phyloP scores from a whole-genome alignment of 345 rosid genomes.

The Laguncularia racemosa region DNA sequence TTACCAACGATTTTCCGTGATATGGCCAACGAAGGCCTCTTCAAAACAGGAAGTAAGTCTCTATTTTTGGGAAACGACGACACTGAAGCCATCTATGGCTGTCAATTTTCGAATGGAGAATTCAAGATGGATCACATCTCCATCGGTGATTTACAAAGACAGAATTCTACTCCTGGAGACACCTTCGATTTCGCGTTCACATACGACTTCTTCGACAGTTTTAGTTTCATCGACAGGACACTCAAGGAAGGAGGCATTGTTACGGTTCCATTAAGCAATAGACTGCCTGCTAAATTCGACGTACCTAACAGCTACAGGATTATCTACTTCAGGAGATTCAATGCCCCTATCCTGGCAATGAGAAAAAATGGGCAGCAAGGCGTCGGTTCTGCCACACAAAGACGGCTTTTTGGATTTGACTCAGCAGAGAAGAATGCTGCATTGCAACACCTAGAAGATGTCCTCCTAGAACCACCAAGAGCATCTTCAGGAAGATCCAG shows the following conservation, averaged over 20 bases:
- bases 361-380: constrained; percentile 28
- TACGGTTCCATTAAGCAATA: constrained; percentile 24
- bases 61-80: constrained; percentile 29
- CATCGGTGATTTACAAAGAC: constrained; percentile 28
- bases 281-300: constrained; percentile 20
- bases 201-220: constrained; percentile 16
- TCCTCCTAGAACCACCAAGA: constrained; percentile 74
- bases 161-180: constrained; percentile 24
- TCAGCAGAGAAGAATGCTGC: constrained; percentile 44
- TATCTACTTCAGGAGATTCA: constrained; percentile 37
- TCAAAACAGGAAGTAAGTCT: constrained; percentile 31
- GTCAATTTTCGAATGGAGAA: constrained; percentile 18
- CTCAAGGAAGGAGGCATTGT: constrained; percentile 58
- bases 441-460: constrained; percentile 58
- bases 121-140: constrained; percentile 30
- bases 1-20: constrained; percentile 40
- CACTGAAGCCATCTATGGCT: constrained; percentile 16
- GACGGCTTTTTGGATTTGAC: constrained; percentile 28
- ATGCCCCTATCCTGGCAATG: constrained; percentile 35
- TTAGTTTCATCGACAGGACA: constrained; percentile 44
- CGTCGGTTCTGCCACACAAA: not conserved
- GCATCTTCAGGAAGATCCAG: constrained; percentile 53
- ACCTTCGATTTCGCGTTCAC: constrained; percentile 46
- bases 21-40: constrained; percentile 51
- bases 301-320: constrained; percentile 41